A percentile compares a stretch with the other conserved stretches of the same genome.
These are phyloP conservation scores for Metroxylon sagu DNA, from an alignment of 176 grass and related monocot genomes.

Conservation along the genomic window DNA sequence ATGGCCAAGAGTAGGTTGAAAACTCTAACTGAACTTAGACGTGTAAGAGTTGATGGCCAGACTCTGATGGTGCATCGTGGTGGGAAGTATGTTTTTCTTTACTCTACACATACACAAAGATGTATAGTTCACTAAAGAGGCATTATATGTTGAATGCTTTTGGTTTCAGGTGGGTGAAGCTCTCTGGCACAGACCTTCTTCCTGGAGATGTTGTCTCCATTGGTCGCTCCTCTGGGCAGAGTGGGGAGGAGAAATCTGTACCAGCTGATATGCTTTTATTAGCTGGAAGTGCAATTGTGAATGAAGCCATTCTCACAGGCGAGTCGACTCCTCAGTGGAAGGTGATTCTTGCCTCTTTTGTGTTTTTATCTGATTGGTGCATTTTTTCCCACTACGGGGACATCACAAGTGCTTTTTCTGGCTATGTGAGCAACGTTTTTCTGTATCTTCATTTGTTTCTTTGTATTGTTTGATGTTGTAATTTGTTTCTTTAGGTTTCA, in stretches of 20 bases:
- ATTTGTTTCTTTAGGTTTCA: constrained; percentile 60
- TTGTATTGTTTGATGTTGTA: neutral
- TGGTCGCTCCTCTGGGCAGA: constrained; percentile 13
- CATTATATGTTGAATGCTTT: too few species aligned
- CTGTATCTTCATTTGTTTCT: too few species aligned
- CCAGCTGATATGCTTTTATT: constrained; percentile 94
- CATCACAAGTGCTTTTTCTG: too few species aligned
- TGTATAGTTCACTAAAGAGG: too few species aligned
- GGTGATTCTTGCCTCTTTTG: constrained; percentile 19
- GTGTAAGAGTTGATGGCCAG: constrained; percentile 98
- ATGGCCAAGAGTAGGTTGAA: constrained; percentile 97
- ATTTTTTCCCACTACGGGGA: neutral
- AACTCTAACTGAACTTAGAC: constrained; percentile 91
- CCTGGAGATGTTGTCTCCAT: too few species aligned
- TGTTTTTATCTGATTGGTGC: neutral
- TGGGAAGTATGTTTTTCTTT: neutral
- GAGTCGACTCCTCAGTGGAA: constrained; percentile 99
- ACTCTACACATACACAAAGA: too few species aligned
- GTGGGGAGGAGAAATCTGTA: constrained; percentile 88
- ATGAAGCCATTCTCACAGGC: constrained; percentile 99
- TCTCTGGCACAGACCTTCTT: too few species aligned
- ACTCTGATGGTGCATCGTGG: constrained; percentile 65
- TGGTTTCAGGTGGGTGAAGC: too few species aligned
- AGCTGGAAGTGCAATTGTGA: constrained; percentile 79
- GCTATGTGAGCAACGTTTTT: too few species aligned